Evolutionary conservation across 495 filamentous ascomycete species (phyloP).

Genomic region (Staphylotrichum longicolle): DNA sequence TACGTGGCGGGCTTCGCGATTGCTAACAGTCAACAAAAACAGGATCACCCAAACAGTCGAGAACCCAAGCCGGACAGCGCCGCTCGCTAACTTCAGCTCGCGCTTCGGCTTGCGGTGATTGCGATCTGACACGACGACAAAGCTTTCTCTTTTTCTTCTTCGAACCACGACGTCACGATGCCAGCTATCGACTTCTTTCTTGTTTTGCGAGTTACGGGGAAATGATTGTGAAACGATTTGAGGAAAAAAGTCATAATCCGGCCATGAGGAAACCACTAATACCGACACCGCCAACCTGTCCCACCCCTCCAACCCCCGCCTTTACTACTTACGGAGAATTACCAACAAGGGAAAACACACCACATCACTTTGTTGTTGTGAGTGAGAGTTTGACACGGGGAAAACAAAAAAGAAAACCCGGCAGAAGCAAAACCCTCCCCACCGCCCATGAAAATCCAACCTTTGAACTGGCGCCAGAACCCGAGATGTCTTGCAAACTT

Average conservation of each 20-base stretch:
- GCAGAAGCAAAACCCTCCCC: not conserved
- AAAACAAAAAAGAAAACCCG: not conserved
- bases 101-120: constrained; percentile 66
- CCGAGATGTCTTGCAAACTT: constrained; percentile 1
- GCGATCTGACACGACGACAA: too few relatives aligned
- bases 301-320: too few relatives aligned
- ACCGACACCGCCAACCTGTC: constrained; percentile 1
- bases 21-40: constrained; percentile 7
- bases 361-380: not conserved
- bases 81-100: constrained; percentile 64
- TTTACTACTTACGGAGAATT: too few relatives aligned
- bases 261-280: not conserved
- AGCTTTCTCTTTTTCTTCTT: not conserved
- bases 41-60: constrained; percentile 65
- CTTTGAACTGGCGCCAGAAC: not conserved
- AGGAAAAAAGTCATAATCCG: constrained; percentile 10
- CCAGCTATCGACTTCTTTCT: not conserved
- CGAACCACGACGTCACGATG: not conserved
- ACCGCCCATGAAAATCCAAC: not conserved
- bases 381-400: not conserved
- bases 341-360: too few relatives aligned
- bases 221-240: constrained; percentile 1
- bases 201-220: not conserved
- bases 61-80: constrained; percentile 55
- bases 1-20: not conserved